Base-by-base conservation (phyloP, 2,329 filamentous ascomycete species). In the Phoma sp. region DNA sequence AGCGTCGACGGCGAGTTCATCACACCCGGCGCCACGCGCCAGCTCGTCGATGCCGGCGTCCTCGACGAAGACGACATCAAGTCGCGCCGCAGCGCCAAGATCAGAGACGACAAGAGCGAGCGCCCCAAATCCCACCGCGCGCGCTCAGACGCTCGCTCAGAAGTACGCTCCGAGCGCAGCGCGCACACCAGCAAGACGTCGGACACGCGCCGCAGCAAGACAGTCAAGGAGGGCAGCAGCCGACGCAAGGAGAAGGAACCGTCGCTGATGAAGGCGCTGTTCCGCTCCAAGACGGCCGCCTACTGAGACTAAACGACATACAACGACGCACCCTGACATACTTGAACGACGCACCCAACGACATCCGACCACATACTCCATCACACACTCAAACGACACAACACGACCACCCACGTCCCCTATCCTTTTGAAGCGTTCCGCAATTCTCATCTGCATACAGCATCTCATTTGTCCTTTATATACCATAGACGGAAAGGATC, bases 1-100 rank as follows among this genome's bases (percentile, higher is more conserved):
- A 87, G 82, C 25, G 85, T 88, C 12, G 86, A 88, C 46, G 85
- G 85, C 51, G 86, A 88, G 66, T 87, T 87, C 70, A 83, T 88
- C 69, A 88, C 85, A 3, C 85, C 84, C 0, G 78, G 77, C 3
- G 86, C 85, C 2, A 74, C 76, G 9, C 68, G 71, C 43, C 76
- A 77, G 21, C 68, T 81, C 38, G 75, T 80, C 45, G 76, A 76
- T 13, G 78, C 77, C 22, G 79, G 79, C 12, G 73, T 77, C 5
- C 63, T 82, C 10, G 78, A 77, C n/a, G 79, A 81, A 63, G 76
- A 78, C 17, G 79, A 81, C 53, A 68, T 82, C 58, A 78, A 77
- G 63, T 74, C 73, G 1, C 69, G 74, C 31, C 66, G 73, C 43
- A 71, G 65, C 40, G 56, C 62, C 3, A 51, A 64, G 13, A 60